Evolutionary conservation across 768 basidiomycete genomes (phyloP).

Genomic region (Rhizopogon vulgaris): DNA sequence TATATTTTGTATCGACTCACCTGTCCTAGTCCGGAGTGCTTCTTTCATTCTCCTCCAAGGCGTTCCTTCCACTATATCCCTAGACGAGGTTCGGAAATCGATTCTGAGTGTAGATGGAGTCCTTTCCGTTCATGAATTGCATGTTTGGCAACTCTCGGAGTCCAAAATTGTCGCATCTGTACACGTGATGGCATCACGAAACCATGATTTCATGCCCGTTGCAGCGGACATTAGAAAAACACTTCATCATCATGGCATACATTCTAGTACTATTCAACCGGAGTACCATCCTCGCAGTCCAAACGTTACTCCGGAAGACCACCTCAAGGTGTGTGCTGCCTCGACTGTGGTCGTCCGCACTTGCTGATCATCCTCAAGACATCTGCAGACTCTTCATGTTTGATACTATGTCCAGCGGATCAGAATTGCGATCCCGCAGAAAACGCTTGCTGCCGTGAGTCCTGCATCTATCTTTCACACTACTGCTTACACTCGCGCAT

Average conservation of each 20-base stretch:
- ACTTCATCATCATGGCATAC: slow-evolving; percentile 88
- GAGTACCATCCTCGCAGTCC: slow-evolving; percentile 52
- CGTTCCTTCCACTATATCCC: slow-evolving; percentile 82
- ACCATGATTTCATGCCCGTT: slow-evolving; percentile 87
- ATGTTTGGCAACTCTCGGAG: slow-evolving; percentile 97
- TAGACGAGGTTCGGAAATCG: slow-evolving; percentile 81
- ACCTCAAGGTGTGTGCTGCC: slow-evolving; percentile 37
- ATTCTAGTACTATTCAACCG: slow-evolving; percentile 92
- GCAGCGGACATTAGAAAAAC: slow-evolving; percentile 78
- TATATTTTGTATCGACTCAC: slow-evolving; percentile 3
- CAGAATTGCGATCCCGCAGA: slow-evolving; percentile 60
- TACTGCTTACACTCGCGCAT: slow-evolving; percentile 3
- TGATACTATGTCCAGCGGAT: slow-evolving; percentile 68
- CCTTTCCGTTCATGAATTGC: slow-evolving; percentile 81
- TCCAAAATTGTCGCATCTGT: slow-evolving; percentile 93
- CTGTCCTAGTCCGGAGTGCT: slow-evolving; percentile 65
- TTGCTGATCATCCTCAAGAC: slow-evolving; percentile 28
- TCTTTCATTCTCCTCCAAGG: slow-evolving; percentile 95
- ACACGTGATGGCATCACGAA: slow-evolving; percentile 80
- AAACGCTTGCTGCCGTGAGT: slow-evolving; percentile 79
- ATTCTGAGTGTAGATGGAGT: slow-evolving; percentile 83
- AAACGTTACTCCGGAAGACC: slow-evolving; percentile 36
- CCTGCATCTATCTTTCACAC: neutral
- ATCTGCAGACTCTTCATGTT: slow-evolving; percentile 51
- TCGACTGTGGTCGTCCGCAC: slow-evolving; percentile 1